Conservation (phyloP, 768 basidiomycete genomes). For the Dioszegia aurantiaca region DNA sequence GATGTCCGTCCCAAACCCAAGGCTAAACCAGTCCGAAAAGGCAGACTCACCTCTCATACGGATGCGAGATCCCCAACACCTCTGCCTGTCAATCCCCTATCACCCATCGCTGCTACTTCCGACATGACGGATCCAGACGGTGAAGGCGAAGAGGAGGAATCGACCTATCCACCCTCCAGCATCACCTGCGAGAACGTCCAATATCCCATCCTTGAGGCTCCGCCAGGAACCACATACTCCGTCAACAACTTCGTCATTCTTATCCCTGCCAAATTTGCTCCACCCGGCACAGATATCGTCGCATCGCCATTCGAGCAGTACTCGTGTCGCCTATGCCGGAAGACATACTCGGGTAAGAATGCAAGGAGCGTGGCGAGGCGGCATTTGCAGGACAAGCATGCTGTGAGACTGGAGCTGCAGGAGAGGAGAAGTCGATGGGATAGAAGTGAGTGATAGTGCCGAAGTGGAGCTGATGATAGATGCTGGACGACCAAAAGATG, state of each 20-base stretch:
- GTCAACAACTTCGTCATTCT: slow-evolving; percentile 39
- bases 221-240: slow-evolving; percentile 28
- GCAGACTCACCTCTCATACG: no score
- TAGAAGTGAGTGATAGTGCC: slow-evolving; percentile 45
- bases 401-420: slow-evolving; percentile 52
- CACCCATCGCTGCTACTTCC: background rate
- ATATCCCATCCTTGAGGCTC: slow-evolving; percentile 24
- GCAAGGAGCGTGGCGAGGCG: slow-evolving; percentile 54
- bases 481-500: slow-evolving; percentile 46
- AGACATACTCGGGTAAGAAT: slow-evolving; percentile 55
- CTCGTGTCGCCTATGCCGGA: slow-evolving; percentile 50
- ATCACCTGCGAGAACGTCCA: slow-evolving; percentile 9
- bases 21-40: no score
- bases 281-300: background rate
- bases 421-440: slow-evolving; percentile 55
- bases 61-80: no score
- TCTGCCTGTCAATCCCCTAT: background rate
- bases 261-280: background rate
- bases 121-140: background rate
- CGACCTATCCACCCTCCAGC: background rate
- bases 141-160: background rate
- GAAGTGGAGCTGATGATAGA: slow-evolving; percentile 3
- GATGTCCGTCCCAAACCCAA: no score
- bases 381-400: slow-evolving; percentile 55
- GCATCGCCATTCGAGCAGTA: slow-evolving; percentile 38